These are phyloP conservation scores for Erigeron canadensis DNA, from an alignment of 129 eudicot species.

Conservation along the genomic window DNA sequence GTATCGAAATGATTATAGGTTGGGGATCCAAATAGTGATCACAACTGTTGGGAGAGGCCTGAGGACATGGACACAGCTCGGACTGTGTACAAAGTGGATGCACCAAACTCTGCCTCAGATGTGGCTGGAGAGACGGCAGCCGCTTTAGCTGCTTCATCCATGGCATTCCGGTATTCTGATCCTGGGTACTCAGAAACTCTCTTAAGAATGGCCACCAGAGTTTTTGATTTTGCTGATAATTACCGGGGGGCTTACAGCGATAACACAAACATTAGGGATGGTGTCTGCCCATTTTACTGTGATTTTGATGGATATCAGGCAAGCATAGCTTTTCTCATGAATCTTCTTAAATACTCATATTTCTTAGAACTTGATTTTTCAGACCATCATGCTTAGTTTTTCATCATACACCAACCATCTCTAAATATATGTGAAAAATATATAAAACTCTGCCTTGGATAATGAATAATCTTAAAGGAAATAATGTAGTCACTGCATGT, in stretches of 20 bases:
- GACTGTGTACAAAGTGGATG: conserved; percentile 72
- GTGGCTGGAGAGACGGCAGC: conserved; percentile 96
- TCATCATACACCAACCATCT: too few relatives aligned
- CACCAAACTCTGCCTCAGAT: conserved; percentile 88
- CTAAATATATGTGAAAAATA: too few relatives aligned
- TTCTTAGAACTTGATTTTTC: too few relatives aligned
- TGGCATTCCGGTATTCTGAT: conserved; percentile 77
- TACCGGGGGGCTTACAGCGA: conserved; percentile 93
- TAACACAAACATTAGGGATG: conserved; percentile 60
- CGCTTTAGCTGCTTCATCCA: conserved; percentile 90
- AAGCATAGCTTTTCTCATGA: conserved; percentile 13
- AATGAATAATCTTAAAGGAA: too few relatives aligned
- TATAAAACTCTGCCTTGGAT: too few relatives aligned
- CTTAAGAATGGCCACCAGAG: conserved; percentile 55
- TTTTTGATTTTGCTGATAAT: conserved; percentile 72
- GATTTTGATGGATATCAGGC: conserved; percentile 97
- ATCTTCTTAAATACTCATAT: not conserved
- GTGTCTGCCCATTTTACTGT: conserved; percentile 91
- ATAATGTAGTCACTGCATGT: too few relatives aligned
- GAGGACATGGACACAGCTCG: conserved; percentile 97
- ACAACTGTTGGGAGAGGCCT: conserved; percentile 97
- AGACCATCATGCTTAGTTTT: too few relatives aligned
- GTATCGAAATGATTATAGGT: conserved; percentile 40
- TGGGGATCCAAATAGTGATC: conserved; percentile 77
- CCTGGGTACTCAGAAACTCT: conserved; percentile 76